phyloP scores from a whole-genome alignment of 225 moss, liverwort and hornwort species.

The Polytrichum commune region DNA sequence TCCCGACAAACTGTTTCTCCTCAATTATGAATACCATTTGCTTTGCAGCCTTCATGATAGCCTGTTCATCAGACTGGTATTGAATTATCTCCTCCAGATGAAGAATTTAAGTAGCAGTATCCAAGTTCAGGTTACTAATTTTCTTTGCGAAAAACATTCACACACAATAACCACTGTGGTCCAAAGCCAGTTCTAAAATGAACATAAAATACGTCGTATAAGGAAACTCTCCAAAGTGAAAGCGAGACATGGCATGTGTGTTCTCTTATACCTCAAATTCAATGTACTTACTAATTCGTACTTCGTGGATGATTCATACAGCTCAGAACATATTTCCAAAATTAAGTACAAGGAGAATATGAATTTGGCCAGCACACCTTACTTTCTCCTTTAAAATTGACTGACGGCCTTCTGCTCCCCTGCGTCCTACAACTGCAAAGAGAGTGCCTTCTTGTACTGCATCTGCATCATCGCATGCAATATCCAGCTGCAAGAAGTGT shows the following conservation, averaged over 20 bases:
- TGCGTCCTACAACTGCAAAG: conserved; percentile 59
- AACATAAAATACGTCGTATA: no score
- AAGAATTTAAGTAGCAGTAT: background rate
- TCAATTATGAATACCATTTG: conserved; percentile 58
- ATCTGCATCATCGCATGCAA: conserved; percentile 60
- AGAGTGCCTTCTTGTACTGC: conserved; percentile 59
- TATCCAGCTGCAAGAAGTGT: conserved; percentile 40
- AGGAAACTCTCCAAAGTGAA: no score
- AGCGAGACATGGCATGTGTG: no score
- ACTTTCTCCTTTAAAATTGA: conserved; percentile 70
- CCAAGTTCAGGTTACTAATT: no score
- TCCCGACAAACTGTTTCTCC: conserved; percentile 47
- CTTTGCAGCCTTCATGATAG: conserved; percentile 53
- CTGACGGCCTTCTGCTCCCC: conserved; percentile 45
- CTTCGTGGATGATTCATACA: no score
- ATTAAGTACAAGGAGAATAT: conserved; percentile 6
- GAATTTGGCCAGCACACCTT: conserved; percentile 73
- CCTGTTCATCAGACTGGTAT: conserved; percentile 23
- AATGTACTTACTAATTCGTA: no score
- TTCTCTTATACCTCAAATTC: no score
- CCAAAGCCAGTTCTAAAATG: no score
- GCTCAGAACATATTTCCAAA: background rate
- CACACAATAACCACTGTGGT: no score
- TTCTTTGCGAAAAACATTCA: no score
- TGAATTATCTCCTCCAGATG: background rate